Evolutionary conservation across 495 filamentous ascomycete genomes (phyloP).

Genomic region (Hypoxylon cercidicola): DNA sequence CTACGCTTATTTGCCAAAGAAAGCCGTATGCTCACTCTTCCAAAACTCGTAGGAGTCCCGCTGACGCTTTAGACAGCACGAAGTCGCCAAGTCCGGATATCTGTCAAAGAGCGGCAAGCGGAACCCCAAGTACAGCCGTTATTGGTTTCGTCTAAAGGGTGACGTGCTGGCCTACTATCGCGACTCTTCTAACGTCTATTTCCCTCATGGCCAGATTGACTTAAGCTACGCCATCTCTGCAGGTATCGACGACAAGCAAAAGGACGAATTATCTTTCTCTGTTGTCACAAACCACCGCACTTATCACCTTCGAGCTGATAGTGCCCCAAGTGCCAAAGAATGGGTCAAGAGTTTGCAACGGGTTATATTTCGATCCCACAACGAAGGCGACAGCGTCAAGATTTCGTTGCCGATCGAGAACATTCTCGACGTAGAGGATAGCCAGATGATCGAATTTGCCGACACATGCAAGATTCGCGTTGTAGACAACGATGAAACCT

Average conservation of each 20-base stretch:
- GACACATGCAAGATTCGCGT: slow-evolving; percentile 95
- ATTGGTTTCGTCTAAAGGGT: slow-evolving; percentile 96
- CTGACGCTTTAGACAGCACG: slow-evolving; percentile 63
- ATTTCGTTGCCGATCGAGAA: slow-evolving; percentile 90
- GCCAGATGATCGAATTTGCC: slow-evolving; percentile 88
- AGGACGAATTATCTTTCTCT: slow-evolving; percentile 78
- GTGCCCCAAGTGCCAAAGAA: slow-evolving; percentile 87
- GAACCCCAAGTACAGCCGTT: slow-evolving; percentile 89
- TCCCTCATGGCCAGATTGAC: slow-evolving; percentile 91
- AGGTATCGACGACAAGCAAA: slow-evolving; percentile 74
- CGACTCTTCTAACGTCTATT: slow-evolving; percentile 86
- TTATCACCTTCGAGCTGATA: slow-evolving; percentile 92
- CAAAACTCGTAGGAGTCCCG: not conserved
- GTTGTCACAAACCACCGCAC: slow-evolving; percentile 84
- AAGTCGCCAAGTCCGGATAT: slow-evolving; percentile 86
- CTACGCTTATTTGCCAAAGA: slow-evolving; percentile 95
- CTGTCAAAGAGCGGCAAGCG: slow-evolving; percentile 88
- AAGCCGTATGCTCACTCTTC: slow-evolving; percentile 65
- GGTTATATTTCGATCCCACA: slow-evolving; percentile 94
- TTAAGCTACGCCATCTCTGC: slow-evolving; percentile 92
- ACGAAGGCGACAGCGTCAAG: slow-evolving; percentile 97
- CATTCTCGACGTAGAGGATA: slow-evolving; percentile 92
- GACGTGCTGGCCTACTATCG: slow-evolving; percentile 95
- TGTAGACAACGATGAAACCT: slow-evolving; percentile 91
- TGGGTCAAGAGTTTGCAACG: slow-evolving; percentile 96